Evolutionary conservation across 306 rosid genomes (phyloP).

Genomic region (Vigna radiata): DNA sequence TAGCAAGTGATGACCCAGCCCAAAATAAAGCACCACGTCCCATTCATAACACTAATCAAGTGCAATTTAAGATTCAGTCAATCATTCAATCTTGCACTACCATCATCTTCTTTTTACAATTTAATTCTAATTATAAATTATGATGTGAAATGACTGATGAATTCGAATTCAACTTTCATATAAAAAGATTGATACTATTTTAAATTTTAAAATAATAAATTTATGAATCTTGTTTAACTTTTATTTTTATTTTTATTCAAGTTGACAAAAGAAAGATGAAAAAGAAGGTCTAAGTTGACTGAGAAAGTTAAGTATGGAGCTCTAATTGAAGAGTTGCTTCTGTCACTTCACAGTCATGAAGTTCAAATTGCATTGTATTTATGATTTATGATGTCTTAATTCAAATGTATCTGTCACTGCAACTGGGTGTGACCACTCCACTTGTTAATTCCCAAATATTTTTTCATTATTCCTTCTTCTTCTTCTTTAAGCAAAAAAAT

Average conservation of each 20-base stretch:
- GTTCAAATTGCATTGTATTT: background rate
- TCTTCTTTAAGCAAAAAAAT: too few species aligned
- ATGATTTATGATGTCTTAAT: too few species aligned
- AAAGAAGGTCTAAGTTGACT: background rate
- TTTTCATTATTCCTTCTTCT: background rate
- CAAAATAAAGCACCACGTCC: background rate
- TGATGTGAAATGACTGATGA: too few species aligned
- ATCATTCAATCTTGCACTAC: background rate
- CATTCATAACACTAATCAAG: background rate
- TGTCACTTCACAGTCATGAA: background rate
- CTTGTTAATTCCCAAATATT: background rate
- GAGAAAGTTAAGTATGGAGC: constrained; percentile 1
- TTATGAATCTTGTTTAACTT: too few species aligned
- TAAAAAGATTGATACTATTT: too few species aligned
- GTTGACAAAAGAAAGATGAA: background rate
- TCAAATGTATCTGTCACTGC: background rate
- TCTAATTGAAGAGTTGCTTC: background rate
- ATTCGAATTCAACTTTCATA: too few species aligned
- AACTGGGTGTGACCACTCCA: background rate
- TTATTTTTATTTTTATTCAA: too few species aligned
- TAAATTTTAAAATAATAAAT: too few species aligned
- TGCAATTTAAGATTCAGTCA: background rate
- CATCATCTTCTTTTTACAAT: too few species aligned
- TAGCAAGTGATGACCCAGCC: background rate
- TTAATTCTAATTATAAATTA: too few species aligned